Conservation (phyloP, 306 rosid species). For the Pyrus bretschneideri region DNA sequence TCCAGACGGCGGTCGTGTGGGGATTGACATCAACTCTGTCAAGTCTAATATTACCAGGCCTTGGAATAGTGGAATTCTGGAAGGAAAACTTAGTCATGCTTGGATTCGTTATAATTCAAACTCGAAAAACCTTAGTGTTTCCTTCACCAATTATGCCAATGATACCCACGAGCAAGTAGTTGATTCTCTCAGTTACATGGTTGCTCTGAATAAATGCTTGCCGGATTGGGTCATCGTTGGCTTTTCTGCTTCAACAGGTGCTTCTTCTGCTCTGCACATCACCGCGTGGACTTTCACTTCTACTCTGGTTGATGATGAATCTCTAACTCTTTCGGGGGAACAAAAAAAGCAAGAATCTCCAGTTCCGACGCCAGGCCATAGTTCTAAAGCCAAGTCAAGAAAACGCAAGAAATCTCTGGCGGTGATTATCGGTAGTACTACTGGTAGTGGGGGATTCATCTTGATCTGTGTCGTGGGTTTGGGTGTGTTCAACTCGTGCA, state of each 20-base stretch:
- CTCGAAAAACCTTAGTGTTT: neutral
- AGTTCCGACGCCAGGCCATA: neutral
- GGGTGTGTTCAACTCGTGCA: neutral
- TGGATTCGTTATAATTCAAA: slow-evolving; percentile 16
- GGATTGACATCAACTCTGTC: slow-evolving; percentile 10
- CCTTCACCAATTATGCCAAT: slow-evolving; percentile 1
- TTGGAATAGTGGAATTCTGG: slow-evolving; percentile 12
- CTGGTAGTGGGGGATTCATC: neutral
- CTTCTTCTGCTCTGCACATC: neutral
- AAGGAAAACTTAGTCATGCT: slow-evolving; percentile 9
- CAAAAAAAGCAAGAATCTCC: neutral
- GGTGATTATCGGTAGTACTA: neutral
- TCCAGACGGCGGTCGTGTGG: slow-evolving; percentile 13
- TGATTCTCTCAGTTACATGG: neutral
- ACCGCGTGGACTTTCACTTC: neutral
- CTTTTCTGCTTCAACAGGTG: neutral
- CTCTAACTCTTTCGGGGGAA: neutral
- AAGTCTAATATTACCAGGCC: neutral
- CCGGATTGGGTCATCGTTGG: neutral
- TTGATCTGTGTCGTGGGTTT: neutral
- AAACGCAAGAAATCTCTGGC: neutral
- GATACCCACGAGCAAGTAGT: neutral
- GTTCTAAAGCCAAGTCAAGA: neutral
- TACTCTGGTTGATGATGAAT: neutral
- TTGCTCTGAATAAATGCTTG: slow-evolving; percentile 8